These are phyloP conservation scores for Amborella trichopoda DNA, from an alignment of 164 flowering plant species.

Conservation along the genomic window DNA sequence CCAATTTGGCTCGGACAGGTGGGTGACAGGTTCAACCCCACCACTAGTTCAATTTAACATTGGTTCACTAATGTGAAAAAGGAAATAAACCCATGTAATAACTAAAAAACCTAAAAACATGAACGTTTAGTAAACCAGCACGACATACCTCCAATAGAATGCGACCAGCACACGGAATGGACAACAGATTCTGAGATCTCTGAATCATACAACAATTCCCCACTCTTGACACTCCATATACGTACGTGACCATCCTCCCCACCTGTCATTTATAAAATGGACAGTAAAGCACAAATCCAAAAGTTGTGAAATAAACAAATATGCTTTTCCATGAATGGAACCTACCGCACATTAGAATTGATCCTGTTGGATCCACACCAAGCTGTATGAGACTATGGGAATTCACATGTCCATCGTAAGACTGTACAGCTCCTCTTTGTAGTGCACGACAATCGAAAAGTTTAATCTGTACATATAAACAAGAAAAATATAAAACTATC, in stretches of 20 bases:
- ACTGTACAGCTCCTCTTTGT: conserved; percentile 55
- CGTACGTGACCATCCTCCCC: conserved; percentile 73
- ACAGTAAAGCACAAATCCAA: not conserved
- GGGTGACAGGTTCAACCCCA: not conserved
- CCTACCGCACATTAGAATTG: conserved; percentile 68
- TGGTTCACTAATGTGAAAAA: not conserved
- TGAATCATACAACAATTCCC: conserved; percentile 49
- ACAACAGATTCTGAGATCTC: conserved; percentile 37
- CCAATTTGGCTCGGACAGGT: not conserved
- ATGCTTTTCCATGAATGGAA: not conserved
- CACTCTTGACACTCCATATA: conserved; percentile 80
- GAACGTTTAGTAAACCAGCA: not conserved
- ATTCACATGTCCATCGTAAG: conserved; percentile 77
- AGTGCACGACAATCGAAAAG: conserved; percentile 67
- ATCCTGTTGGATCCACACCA: conserved; percentile 73
- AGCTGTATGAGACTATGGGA: conserved; percentile 65
- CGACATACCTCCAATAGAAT: conserved; percentile 14
- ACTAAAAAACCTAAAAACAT: not conserved
- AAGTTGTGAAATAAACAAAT: not conserved
- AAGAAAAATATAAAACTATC: not conserved
- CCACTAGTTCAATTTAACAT: not conserved
- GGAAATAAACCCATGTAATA: not conserved
- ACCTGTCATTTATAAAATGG: conserved; percentile 47
- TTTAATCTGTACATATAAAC: conserved; percentile 37
- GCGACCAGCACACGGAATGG: conserved; percentile 42